phyloP scores from a whole-genome alignment of 106 monocot genomes.

The Dendrobium chrysotoxum region DNA sequence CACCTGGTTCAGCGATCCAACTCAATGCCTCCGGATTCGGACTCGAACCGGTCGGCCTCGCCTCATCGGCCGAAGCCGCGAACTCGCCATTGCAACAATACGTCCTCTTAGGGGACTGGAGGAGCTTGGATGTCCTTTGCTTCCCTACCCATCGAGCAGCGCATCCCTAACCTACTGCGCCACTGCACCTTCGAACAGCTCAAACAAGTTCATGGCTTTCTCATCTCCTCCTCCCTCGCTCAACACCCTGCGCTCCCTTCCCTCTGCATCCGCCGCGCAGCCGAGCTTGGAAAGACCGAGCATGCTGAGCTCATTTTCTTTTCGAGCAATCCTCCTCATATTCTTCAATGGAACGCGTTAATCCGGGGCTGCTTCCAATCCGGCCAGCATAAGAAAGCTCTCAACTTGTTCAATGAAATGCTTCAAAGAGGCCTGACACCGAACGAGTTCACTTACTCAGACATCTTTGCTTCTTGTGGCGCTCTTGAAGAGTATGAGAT shows the following conservation, averaged over 20 bases:
- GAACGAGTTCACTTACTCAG: slow-evolving; percentile 26
- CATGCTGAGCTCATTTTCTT: slow-evolving; percentile 21
- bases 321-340: not conserved
- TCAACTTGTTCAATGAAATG: slow-evolving; percentile 22
- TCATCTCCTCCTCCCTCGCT: slow-evolving; percentile 27
- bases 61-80: too few species aligned
- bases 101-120: not conserved
- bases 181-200: slow-evolving; percentile 21
- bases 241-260: slow-evolving; percentile 10
- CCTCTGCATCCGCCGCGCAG: slow-evolving; percentile 31
- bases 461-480: slow-evolving; percentile 12
- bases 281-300: slow-evolving; percentile 17
- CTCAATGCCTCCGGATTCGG: too few species aligned
- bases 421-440: slow-evolving; percentile 8
- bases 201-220: slow-evolving; percentile 26
- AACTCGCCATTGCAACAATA: too few species aligned
- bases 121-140: slow-evolving; percentile 3
- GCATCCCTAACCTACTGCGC: slow-evolving; percentile 12
- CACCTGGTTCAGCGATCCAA: too few species aligned
- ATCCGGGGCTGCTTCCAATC: slow-evolving; percentile 21
- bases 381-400: slow-evolving; percentile 4
- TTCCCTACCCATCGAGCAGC: not conserved
- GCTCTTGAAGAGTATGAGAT: not conserved
- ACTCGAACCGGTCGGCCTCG: too few species aligned
- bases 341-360: slow-evolving; percentile 27